Evolutionary conservation across 345 rosid species (phyloP), one percentile per base, ranked within the genome.

Genomic region (Populus tremula): DNA sequence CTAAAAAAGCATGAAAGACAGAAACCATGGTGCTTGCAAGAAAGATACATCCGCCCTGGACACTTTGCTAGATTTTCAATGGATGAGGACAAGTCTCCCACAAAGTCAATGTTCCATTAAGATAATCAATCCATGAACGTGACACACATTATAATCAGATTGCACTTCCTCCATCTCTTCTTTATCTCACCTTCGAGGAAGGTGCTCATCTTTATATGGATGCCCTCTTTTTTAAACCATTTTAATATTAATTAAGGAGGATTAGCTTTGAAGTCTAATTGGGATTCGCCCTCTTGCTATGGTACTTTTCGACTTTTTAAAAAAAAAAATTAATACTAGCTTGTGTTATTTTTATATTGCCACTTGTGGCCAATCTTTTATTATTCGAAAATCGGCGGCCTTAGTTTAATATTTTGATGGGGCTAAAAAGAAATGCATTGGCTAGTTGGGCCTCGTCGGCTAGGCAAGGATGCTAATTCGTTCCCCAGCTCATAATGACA

Each of bases 171-270:
- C 12, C 18, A 21, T 20, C 25, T 70, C 59, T 33, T 33, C 36
- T 12, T 5, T 12, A 49, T 6, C 25, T 70, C 59, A 41, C 76
- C 79, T 76, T 80, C 79, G 5, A 53, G 73, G 83, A 76, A 80
- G 69, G 39, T 41, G 62, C 38, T 36, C 1, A 12, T 63, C 2
- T 2, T 17, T 16, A 23, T 4, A 31, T 63, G 67, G 67, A 27
- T 56, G 6, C 27, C 43, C 27, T 21, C n/a, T 13, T 21, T 38
- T 36, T 14, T 6, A 0, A 1, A 33, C 3, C 35, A n/a, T 77
- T 27, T 38, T 8, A 3, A 13, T 64, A 13, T 6, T 47, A 27
- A 27, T 74, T 62, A 27, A 74, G 25, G n/a, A 20, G 43, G 20
- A 9, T 20, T 33, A 31, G 20, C 21, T 27, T 12, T 1, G 10